Evolutionary conservation across 805 yeast species (phyloP).

Genomic region (Cyberlindnera euphorbiiphila): DNA sequence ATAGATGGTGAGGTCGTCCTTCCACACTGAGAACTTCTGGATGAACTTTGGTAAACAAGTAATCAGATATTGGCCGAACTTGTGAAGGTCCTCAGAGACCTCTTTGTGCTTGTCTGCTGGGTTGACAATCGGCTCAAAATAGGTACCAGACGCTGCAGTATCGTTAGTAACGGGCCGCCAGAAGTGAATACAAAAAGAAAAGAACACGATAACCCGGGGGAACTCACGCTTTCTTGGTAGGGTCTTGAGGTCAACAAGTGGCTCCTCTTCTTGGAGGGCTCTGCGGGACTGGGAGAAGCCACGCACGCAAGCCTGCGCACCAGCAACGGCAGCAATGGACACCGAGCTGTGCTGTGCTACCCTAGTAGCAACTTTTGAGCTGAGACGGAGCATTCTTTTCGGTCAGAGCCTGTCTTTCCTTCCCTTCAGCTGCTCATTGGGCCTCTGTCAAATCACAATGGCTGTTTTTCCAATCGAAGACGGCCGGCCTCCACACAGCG

Average conservation of each 20-base stretch:
- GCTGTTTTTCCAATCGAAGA: constrained; percentile 4
- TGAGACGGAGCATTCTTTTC: constrained; percentile 2
- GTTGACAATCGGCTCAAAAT: constrained; percentile 44
- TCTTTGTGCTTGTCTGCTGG: constrained; percentile 74
- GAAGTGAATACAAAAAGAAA: no score
- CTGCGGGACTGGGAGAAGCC: constrained; percentile 4
- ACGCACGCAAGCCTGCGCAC: neutral
- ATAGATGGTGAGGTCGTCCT: constrained; percentile 76
- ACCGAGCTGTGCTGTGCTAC: neutral
- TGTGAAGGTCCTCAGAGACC: constrained; percentile 67
- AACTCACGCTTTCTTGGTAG: constrained; percentile 23
- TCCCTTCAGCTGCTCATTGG: no score
- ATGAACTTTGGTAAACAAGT: constrained; percentile 75
- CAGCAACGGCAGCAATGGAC: neutral
- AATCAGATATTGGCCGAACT: constrained; percentile 76
- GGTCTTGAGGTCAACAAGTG: constrained; percentile 18
- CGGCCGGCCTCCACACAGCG: constrained; percentile 2
- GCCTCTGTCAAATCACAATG: constrained; percentile 5
- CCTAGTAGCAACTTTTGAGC: neutral
- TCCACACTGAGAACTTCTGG: constrained; percentile 86
- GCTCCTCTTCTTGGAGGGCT: constrained; percentile 8
- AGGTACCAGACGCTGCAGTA: constrained; percentile 21
- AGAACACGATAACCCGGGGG: no score
- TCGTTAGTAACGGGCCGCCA: constrained; percentile 4
- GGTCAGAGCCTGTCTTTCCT: no score